Percentiles rank a stretch among this genome's conserved stretches.
Evolutionary conservation across 2,329 filamentous ascomycete genomes (phyloP).

Genomic region (Davidsoniella eucalypti): DNA sequence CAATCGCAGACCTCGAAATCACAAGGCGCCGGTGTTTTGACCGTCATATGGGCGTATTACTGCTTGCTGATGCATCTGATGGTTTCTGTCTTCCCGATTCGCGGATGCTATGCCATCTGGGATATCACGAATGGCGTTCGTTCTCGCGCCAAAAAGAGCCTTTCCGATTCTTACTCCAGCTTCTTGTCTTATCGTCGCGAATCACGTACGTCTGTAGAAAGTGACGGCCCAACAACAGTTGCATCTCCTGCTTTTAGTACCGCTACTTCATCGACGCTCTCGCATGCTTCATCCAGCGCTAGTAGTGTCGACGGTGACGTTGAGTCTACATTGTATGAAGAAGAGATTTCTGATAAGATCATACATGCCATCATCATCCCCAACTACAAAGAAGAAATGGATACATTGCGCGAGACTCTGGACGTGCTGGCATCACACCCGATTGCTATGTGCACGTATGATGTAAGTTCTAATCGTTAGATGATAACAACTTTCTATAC

Average conservation of each 20-base stretch:
- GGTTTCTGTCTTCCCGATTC: conserved; percentile 45
- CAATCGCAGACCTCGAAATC: conserved; percentile 20
- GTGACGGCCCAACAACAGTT: conserved; percentile 20
- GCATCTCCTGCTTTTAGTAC: neutral
- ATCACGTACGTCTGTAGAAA: conserved; percentile 38
- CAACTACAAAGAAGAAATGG: conserved; percentile 58
- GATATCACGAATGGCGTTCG: conserved; percentile 36
- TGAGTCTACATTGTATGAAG: conserved; percentile 10
- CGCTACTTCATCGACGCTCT: conserved; percentile 26
- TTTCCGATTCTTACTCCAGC: conserved; percentile 29
- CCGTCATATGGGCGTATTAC: conserved; percentile 44
- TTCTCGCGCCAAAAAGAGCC: conserved; percentile 22
- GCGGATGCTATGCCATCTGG: conserved; percentile 45
- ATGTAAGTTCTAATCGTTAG: conserved; percentile 35
- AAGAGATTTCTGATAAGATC: conserved; percentile 26
- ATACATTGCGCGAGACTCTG: conserved; percentile 50
- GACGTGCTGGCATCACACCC: conserved; percentile 52
- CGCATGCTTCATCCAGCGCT: conserved; percentile 29
- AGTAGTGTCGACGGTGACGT: conserved; percentile 36
- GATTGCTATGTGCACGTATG: conserved; percentile 45
- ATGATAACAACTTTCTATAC: neutral
- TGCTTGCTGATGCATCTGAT: conserved; percentile 47
- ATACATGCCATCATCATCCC: conserved; percentile 54
- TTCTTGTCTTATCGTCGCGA: conserved; percentile 32
- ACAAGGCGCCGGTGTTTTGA: conserved; percentile 32